Percentiles rank a stretch among this genome's conserved stretches.
Evolutionary conservation across 164 flowering plant species (phyloP).

Genomic region (Tetrastigma voinierianum): DNA sequence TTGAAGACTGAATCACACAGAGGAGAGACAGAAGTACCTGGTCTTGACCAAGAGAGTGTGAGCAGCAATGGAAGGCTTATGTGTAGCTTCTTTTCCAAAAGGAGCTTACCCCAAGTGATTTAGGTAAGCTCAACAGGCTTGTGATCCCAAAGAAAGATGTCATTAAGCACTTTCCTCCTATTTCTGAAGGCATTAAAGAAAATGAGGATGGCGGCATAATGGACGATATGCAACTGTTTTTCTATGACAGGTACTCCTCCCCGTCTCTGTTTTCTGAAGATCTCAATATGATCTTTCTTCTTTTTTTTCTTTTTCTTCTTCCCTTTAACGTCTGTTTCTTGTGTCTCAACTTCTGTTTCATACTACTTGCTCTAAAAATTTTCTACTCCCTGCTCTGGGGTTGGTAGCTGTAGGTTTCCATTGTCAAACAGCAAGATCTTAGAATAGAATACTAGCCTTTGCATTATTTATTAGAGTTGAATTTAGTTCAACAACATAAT

Average conservation of each 20-base stretch:
- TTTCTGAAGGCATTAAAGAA: slow-evolving; percentile 18
- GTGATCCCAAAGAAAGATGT: slow-evolving; percentile 85
- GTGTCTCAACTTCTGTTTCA: neutral
- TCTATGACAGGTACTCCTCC: slow-evolving; percentile 49
- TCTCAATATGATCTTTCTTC: too few species aligned
- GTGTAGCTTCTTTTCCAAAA: slow-evolving; percentile 61
- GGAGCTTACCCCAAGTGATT: slow-evolving; percentile 89
- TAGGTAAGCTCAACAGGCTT: slow-evolving; percentile 80
- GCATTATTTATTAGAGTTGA: too few species aligned
- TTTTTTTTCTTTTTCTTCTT: too few species aligned
- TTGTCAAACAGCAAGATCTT: too few species aligned
- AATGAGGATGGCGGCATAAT: slow-evolving; percentile 15
- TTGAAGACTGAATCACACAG: slow-evolving; percentile 14
- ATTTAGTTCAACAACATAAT: too few species aligned
- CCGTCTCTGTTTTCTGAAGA: too few species aligned
- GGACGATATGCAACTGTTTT: slow-evolving; percentile 35
- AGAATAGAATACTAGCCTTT: too few species aligned
- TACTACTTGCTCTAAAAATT: too few species aligned
- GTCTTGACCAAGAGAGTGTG: slow-evolving; percentile 5
- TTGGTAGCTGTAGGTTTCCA: too few species aligned
- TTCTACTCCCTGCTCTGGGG: too few species aligned
- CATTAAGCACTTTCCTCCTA: slow-evolving; percentile 43
- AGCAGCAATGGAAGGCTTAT: slow-evolving; percentile 15
- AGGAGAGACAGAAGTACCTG: neutral
- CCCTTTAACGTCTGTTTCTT: too few species aligned